phyloP scores from a whole-genome alignment of 352 stramenopile species.

The Phytophthora constricta region DNA sequence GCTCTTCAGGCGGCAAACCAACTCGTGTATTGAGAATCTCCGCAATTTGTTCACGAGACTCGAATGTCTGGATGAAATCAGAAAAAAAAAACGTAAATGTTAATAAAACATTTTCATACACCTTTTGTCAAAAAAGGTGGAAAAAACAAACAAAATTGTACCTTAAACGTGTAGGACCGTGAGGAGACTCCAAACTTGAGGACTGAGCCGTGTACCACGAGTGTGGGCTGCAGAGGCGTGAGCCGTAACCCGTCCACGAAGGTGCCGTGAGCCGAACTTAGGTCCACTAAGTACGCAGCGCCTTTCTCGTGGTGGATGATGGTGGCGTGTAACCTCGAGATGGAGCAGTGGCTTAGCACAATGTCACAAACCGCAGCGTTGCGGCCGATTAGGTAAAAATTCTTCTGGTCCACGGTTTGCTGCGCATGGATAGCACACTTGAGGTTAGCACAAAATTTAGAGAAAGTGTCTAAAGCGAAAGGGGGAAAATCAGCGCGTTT shows the following conservation, averaged over 20 bases:
- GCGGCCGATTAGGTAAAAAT: constrained; percentile 77
- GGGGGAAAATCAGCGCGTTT: neutral
- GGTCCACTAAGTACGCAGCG: constrained; percentile 76
- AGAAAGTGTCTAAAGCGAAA: constrained; percentile 1
- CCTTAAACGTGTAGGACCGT: constrained; percentile 83
- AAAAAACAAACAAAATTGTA: no score
- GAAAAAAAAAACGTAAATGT: neutral
- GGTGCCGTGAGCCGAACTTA: constrained; percentile 81
- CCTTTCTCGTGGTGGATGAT: constrained; percentile 82
- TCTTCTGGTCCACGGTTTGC: constrained; percentile 82
- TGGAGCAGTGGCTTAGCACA: constrained; percentile 84
- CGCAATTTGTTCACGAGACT: constrained; percentile 77
- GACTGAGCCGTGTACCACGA: constrained; percentile 65
- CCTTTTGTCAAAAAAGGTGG: no score
- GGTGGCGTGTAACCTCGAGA: constrained; percentile 77
- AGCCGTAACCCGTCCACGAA: constrained; percentile 74
- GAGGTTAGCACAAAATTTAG: neutral
- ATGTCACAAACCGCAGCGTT: constrained; percentile 82
- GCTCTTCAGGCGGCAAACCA: constrained; percentile 62
- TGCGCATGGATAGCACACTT: constrained; percentile 24
- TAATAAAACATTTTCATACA: neutral
- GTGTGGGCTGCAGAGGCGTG: constrained; percentile 68
- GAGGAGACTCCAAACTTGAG: constrained; percentile 84
- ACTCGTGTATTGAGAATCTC: constrained; percentile 59
- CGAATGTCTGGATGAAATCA: constrained; percentile 49